Evolutionary conservation across 495 filamentous ascomycete genomes (phyloP).

Genomic region (Tuber aestivum): DNA sequence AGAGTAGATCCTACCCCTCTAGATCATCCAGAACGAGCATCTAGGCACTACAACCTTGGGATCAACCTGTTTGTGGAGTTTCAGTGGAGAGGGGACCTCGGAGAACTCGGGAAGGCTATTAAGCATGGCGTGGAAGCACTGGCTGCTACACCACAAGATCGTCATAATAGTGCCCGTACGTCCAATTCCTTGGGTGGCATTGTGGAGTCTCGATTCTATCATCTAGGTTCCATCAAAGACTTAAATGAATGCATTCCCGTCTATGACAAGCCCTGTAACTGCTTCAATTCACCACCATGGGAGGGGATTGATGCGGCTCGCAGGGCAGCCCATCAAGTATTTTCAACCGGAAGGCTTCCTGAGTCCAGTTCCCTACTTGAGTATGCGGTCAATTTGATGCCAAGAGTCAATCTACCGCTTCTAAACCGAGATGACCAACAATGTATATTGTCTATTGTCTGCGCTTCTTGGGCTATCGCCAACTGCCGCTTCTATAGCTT

Average conservation of each 20-base stretch:
- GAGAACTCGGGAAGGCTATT: slow-evolving; percentile 9
- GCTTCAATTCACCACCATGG: too few species aligned
- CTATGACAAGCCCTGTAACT: slow-evolving; percentile 1
- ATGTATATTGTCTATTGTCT: too few species aligned
- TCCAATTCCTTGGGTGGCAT: neutral
- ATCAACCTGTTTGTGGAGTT: neutral
- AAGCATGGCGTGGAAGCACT: neutral
- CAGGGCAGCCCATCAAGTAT: neutral
- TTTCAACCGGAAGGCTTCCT: neutral
- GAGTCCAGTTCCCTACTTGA: slow-evolving; percentile 11
- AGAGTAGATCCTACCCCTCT: too few species aligned
- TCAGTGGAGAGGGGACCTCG: neutral
- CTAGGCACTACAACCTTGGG: neutral
- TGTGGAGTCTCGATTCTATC: neutral
- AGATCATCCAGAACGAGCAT: neutral
- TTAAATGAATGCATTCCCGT: neutral
- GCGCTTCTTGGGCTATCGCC: too few species aligned
- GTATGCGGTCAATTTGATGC: neutral
- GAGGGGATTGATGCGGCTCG: slow-evolving; percentile 13
- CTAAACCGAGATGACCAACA: too few species aligned
- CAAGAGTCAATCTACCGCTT: slow-evolving; percentile 5
- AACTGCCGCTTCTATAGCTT: slow-evolving; percentile 8
- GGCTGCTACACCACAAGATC: neutral
- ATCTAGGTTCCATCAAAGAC: neutral
- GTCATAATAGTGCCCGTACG: too few species aligned